Conservation (phyloP, 495 filamentous ascomycete genomes). For the Immersiella caudata region DNA sequence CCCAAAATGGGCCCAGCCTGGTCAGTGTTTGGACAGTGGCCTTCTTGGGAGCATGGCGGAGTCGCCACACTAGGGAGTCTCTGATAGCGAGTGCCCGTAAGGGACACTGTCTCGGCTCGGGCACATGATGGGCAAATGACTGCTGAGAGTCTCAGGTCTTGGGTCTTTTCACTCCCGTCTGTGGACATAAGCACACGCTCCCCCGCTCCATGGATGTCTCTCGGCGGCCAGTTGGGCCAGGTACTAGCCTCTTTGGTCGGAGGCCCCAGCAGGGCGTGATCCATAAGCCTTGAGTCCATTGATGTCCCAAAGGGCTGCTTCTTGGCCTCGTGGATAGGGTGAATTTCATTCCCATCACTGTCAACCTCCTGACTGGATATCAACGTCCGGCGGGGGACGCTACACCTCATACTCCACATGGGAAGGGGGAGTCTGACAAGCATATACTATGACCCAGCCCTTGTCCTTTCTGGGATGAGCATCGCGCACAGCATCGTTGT, state of each 20-base stretch:
- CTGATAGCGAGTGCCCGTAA: neutral
- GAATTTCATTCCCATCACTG: neutral
- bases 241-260: neutral
- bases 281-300: neutral
- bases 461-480: neutral
- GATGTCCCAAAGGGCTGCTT: neutral
- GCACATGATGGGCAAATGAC: neutral
- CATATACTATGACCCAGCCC: neutral
- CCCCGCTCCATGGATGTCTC: neutral
- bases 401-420: constrained; percentile 2
- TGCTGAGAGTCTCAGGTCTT: neutral
- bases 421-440: constrained; percentile 13
- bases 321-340: neutral
- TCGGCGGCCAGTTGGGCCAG: neutral
- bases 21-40: neutral
- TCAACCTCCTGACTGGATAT: neutral
- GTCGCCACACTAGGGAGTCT: neutral
- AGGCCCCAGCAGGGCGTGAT: neutral
- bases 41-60: neutral
- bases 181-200: neutral
- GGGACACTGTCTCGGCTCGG: neutral
- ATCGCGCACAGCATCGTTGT: neutral
- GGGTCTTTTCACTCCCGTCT: neutral
- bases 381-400: neutral
- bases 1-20: neutral